Evolutionary conservation across 2,329 filamentous ascomycete species (phyloP).

Genomic region (Penicillium sp.): DNA sequence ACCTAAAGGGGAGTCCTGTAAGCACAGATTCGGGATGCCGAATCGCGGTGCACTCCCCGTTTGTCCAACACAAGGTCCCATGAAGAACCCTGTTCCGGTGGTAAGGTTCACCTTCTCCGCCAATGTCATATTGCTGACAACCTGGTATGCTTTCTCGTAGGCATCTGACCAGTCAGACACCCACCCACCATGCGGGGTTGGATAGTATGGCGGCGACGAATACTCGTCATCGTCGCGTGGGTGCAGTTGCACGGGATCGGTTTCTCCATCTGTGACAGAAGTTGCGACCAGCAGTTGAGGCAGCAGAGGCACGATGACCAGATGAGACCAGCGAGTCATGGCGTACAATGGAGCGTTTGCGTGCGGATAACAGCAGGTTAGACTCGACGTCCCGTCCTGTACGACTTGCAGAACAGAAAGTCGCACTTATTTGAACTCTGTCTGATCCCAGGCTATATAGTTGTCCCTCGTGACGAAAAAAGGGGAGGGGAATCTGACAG

Average conservation of each 20-base stretch:
- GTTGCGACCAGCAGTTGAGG: conserved; percentile 10
- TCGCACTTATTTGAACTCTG: background rate
- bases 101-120: conserved; percentile 81
- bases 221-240: conserved; percentile 24
- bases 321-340: conserved; percentile 21
- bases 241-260: conserved; percentile 7
- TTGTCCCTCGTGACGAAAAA: background rate
- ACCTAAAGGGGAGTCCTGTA: conserved; percentile 71
- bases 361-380: conserved; percentile 3
- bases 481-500: background rate
- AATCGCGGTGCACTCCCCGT: conserved; percentile 70
- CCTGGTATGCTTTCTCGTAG: conserved; percentile 66
- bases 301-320: conserved; percentile 18
- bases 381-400: background rate
- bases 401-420: background rate
- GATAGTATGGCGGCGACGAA: conserved; percentile 64
- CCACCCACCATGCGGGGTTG: conserved; percentile 72
- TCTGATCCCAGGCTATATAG: background rate
- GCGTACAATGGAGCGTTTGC: background rate
- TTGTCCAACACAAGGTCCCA: conserved; percentile 76
- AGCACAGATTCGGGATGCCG: conserved; percentile 70
- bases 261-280: conserved; percentile 10
- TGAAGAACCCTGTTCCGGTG: conserved; percentile 68
- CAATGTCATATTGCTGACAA: conserved; percentile 75
- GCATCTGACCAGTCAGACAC: conserved; percentile 65